Conservation (phyloP, 108 stramenopile genomes). For the Conticribra weissflogii region DNA sequence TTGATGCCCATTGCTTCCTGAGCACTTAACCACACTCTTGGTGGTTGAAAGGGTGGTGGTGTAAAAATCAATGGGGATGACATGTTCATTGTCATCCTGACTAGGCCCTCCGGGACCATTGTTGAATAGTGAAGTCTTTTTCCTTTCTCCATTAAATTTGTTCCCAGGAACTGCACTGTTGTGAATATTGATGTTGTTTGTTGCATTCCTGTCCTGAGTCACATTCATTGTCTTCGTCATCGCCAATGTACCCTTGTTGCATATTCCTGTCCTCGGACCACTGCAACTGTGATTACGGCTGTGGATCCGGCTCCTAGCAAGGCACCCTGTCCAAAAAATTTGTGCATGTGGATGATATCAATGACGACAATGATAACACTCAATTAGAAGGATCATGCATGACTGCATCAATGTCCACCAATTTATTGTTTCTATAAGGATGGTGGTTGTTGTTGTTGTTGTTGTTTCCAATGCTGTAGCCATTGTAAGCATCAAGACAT, state of each 20-base stretch:
- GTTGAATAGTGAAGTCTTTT: no score
- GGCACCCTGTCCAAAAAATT: not conserved
- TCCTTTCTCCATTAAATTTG: no score
- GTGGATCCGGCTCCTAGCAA: not conserved
- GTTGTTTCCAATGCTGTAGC: not conserved
- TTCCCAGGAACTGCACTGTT: no score
- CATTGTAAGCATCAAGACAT: no score
- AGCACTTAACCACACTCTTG: not conserved
- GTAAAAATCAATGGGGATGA: no score
- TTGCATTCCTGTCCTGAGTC: no score
- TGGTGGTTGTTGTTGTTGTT: no score
- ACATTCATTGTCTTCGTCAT: not conserved
- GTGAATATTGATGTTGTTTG: no score
- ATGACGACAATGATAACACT: not conserved
- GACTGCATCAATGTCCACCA: not conserved
- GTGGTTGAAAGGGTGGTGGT: no score
- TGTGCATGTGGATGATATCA: not conserved
- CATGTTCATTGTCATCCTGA: no score
- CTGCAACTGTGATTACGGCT: not conserved
- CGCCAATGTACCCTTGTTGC: not conserved
- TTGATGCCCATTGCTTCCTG: constrained; percentile 21
- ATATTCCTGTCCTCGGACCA: no score
- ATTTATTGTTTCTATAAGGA: not conserved
- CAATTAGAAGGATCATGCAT: not conserved
- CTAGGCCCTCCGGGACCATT: no score